phyloP scores from a whole-genome alignment of 352 stramenopile species.

The Phytophthora foliorum region DNA sequence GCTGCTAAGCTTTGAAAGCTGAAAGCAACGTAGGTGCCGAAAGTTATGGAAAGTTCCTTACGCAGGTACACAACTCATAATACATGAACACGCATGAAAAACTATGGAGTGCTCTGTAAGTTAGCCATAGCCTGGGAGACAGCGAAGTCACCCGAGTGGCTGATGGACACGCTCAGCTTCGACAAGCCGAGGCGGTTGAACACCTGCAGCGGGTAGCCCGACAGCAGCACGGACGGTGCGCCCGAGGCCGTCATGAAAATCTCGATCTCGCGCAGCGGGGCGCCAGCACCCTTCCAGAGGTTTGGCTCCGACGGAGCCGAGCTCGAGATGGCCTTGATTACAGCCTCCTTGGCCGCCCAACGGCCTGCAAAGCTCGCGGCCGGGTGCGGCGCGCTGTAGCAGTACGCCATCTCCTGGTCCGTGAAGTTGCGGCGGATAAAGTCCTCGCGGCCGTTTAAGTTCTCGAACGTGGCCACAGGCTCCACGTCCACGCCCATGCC shows the following conservation, averaged over 20 bases:
- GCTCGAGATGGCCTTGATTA: constrained; percentile 92
- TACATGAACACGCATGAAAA: neutral
- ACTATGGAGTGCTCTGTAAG: constrained; percentile 41
- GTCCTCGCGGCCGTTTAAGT: constrained; percentile 78
- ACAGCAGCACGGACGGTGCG: constrained; percentile 79
- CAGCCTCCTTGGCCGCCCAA: constrained; percentile 92
- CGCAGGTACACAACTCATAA: constrained; percentile 22
- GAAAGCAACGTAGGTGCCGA: neutral
- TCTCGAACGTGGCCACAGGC: constrained; percentile 85
- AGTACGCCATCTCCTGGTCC: constrained; percentile 88
- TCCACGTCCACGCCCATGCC: constrained; percentile 88
- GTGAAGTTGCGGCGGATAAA: constrained; percentile 92
- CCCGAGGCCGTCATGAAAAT: constrained; percentile 84
- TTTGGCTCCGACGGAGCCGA: constrained; percentile 69
- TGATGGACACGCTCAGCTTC: constrained; percentile 90
- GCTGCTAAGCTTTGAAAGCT: constrained; percentile 20
- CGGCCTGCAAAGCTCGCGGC: constrained; percentile 88
- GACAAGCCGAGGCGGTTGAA: constrained; percentile 81
- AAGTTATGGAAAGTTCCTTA: constrained; percentile 5
- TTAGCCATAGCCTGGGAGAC: constrained; percentile 86
- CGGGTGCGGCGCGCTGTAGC: constrained; percentile 80
- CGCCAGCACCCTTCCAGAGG: constrained; percentile 78
- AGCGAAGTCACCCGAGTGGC: constrained; percentile 90
- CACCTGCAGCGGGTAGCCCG: constrained; percentile 78
- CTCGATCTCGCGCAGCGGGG: constrained; percentile 87